Evolutionary conservation across 2,329 filamentous ascomycete species (phyloP).

Genomic region (Alternaria metachromatica): DNA sequence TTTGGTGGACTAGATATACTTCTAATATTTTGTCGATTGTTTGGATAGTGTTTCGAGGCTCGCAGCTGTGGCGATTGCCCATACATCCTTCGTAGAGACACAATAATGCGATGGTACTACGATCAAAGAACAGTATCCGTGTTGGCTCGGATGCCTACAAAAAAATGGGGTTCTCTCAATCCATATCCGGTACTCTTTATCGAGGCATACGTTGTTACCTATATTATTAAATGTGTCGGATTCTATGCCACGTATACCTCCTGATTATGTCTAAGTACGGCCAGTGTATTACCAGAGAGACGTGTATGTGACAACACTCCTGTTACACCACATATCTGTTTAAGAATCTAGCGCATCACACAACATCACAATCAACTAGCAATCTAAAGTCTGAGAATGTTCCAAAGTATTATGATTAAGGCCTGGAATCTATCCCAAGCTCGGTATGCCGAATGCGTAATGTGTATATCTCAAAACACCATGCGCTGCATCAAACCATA

Average conservation of each 20-base stretch:
- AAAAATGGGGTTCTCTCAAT: not conserved
- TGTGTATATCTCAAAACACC: not conserved
- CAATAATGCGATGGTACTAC: not conserved
- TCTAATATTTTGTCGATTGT: not conserved
- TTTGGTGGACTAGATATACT: not conserved
- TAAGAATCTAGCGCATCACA: not conserved
- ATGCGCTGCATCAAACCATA: not conserved
- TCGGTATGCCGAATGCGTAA: not conserved
- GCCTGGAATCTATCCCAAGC: not conserved
- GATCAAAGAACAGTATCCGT: not conserved
- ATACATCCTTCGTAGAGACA: rapidly evolving
- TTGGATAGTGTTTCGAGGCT: not conserved
- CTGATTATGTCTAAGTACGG: not conserved
- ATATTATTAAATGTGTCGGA: not conserved
- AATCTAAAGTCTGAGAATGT: not conserved
- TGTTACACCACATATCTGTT: not conserved
- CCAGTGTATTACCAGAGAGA: not conserved
- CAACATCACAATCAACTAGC: not conserved
- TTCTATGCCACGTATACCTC: not conserved
- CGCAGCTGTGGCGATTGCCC: not conserved
- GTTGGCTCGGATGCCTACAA: not conserved
- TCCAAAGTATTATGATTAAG: constrained; percentile 10
- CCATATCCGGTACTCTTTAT: rapidly evolving
- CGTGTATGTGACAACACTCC: not conserved
- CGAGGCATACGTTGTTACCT: not conserved